Conservation (phyloP, 2,329 filamentous ascomycete genomes). For the Venturia asperata region DNA sequence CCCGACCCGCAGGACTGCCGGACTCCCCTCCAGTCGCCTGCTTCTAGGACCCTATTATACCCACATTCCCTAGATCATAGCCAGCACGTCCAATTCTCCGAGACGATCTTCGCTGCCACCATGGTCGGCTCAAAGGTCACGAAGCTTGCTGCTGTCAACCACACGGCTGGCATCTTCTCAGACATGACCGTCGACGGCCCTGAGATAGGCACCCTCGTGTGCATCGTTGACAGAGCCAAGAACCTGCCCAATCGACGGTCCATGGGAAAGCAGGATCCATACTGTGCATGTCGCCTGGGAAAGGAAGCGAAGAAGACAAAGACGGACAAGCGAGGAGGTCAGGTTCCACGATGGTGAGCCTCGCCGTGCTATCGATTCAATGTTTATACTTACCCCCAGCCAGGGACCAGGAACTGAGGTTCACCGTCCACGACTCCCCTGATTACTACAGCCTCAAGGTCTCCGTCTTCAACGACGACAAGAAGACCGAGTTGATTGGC, state of each 20-base stretch:
- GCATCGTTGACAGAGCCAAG: constrained; percentile 89
- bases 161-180: constrained; percentile 88
- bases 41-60: background rate
- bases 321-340: constrained; percentile 87
- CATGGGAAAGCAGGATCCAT: constrained; percentile 97
- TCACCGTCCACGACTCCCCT: constrained; percentile 89
- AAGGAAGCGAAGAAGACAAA: constrained; percentile 98
- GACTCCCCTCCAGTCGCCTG: background rate
- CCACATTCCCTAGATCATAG: constrained; percentile 15
- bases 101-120: background rate
- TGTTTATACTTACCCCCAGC: constrained; percentile 34
- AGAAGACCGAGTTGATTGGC: constrained; percentile 92
- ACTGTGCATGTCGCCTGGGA: constrained; percentile 85
- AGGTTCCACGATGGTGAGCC: constrained; percentile 87
- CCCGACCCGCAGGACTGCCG: background rate
- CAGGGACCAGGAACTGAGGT: constrained; percentile 97
- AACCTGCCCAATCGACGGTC: constrained; percentile 95
- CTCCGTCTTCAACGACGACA: constrained; percentile 96
- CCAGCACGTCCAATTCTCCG: background rate
- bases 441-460: constrained; percentile 96
- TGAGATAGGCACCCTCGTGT: constrained; percentile 83
- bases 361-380: background rate
- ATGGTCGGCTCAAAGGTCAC: constrained; percentile 9
- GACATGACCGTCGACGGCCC: constrained; percentile 92
- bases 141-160: constrained; percentile 35